Conservation (phyloP, 225 moss, liverwort and hornwort genomes). For the Ulota crispa region DNA sequence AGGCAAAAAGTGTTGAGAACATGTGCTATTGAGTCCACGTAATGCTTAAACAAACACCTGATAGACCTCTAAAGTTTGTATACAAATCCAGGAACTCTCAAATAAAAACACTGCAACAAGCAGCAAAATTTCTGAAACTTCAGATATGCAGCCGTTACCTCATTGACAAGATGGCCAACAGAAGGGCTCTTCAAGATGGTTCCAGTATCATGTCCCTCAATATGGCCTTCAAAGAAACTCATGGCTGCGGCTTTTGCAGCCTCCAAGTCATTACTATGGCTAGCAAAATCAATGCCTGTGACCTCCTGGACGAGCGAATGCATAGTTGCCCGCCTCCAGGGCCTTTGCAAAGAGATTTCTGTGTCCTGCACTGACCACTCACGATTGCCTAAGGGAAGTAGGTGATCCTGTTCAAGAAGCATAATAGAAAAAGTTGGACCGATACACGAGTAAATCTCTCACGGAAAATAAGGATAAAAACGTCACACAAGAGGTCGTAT, state of each 20-base stretch:
- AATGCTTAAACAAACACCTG: not conserved
- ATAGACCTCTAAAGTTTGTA: not conserved
- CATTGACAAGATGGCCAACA: slow-evolving; percentile 83
- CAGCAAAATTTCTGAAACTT: slow-evolving; percentile 4
- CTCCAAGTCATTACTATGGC: slow-evolving; percentile 56
- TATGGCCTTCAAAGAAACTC: slow-evolving; percentile 48
- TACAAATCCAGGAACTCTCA: not conserved
- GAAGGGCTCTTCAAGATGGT: slow-evolving; percentile 67
- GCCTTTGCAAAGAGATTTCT: slow-evolving; percentile 76
- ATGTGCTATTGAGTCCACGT: not conserved
- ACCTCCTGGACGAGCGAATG: slow-evolving; percentile 77
- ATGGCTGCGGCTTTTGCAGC: slow-evolving; percentile 71
- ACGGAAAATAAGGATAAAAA: not conserved
- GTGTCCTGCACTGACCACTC: slow-evolving; percentile 72
- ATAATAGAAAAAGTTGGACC: not conserved
- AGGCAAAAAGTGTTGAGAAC: not conserved
- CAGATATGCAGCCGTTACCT: slow-evolving; percentile 49
- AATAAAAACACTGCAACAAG: not conserved
- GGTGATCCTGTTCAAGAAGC: not conserved
- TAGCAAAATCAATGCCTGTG: slow-evolving; percentile 71
- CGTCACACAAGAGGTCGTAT: not conserved
- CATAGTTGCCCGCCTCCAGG: slow-evolving; percentile 95
- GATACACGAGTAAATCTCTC: not conserved
- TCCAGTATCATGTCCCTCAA: slow-evolving; percentile 56
- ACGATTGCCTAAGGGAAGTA: slow-evolving; percentile 17